Evolutionary conservation across 106 monocot species (phyloP), one percentile per base, ranked within the genome.

Genomic region (Dendrobium catenatum): DNA sequence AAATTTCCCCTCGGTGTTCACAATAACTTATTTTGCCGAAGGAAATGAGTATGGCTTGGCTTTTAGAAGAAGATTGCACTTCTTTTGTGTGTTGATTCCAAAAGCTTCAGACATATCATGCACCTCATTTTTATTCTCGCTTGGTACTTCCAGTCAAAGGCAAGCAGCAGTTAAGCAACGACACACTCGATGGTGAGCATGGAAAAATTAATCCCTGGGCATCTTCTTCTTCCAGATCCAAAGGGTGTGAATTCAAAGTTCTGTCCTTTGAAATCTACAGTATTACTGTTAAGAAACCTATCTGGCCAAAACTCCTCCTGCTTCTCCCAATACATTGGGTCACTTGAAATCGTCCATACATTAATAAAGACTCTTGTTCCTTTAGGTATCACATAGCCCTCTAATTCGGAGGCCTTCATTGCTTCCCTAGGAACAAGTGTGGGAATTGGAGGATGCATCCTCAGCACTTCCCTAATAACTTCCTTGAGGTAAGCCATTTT

Each of bases 61-160:
- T 18, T 58, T 58, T 2, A 58, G 58, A 20, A 58, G 19, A 58
- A 80, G 80, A 33, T 73, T 51, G 19, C 27, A 51, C 33, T 49
- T 80, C 47, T 20, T 80, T 1, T 33, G 46, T 2, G 37, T 19
- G 2, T 48, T 55, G 2, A 70, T 51, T 11, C 72, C 72, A 4
- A 54, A 51, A 3, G 54, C 15, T 24, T 81, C 81, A 7, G 20
- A 9, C 42, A 74, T 81, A 26, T 81, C 80, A 18, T 72, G 72
- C 7, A 46, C 48, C 17, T 49, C 16, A 26, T 42, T 24, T 4
- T 31, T 20, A 18, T 22, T 31, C 0, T 66, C 40, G 1, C 9
- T 18, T 1, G 81, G 74, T 4, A 55, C 41, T 55, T 81, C 74
- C 81, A 81, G 20, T 81, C 81, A 42, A 81, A 81, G n/a, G 54